phyloP scores from a whole-genome alignment of 805 yeast genomes.

The Barnettozyma pratensis region DNA sequence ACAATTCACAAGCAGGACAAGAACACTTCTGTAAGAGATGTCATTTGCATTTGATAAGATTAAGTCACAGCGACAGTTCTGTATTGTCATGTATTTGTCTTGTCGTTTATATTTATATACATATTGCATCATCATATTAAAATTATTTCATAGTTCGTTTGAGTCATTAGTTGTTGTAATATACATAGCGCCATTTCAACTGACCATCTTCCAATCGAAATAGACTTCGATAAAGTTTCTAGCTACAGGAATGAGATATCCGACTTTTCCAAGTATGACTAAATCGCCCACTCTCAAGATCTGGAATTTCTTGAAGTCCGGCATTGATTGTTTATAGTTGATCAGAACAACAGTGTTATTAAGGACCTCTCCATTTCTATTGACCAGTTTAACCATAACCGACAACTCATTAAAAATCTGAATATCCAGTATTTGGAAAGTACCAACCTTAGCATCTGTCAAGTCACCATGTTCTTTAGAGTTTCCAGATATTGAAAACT shows the following conservation, averaged over 20 bases:
- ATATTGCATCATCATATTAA: neutral
- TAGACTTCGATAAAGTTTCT: neutral
- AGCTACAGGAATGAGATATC: neutral
- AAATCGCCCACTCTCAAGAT: constrained; percentile 12
- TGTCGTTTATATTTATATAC: too few relatives aligned
- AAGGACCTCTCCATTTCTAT: too few relatives aligned
- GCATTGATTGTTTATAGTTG: constrained; percentile 14
- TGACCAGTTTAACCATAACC: too few relatives aligned
- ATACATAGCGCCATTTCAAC: neutral
- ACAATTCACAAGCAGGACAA: too few relatives aligned
- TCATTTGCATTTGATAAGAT: too few relatives aligned
- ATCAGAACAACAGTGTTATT: constrained; percentile 10
- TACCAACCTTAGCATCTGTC: too few relatives aligned
- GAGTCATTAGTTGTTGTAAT: neutral
- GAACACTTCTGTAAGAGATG: too few relatives aligned
- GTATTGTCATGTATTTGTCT: too few relatives aligned
- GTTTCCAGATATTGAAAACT: constrained; percentile 1
- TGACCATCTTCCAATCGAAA: neutral
- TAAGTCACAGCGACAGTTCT: too few relatives aligned
- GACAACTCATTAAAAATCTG: neutral
- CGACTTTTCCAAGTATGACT: constrained; percentile 1
- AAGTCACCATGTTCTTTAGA: too few relatives aligned
- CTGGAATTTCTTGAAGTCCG: constrained; percentile 7
- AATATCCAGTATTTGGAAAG: too few relatives aligned
- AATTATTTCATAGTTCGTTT: neutral